Base-by-base conservation (phyloP, 441 rosid genomes). In the Erysimum cheiri region DNA sequence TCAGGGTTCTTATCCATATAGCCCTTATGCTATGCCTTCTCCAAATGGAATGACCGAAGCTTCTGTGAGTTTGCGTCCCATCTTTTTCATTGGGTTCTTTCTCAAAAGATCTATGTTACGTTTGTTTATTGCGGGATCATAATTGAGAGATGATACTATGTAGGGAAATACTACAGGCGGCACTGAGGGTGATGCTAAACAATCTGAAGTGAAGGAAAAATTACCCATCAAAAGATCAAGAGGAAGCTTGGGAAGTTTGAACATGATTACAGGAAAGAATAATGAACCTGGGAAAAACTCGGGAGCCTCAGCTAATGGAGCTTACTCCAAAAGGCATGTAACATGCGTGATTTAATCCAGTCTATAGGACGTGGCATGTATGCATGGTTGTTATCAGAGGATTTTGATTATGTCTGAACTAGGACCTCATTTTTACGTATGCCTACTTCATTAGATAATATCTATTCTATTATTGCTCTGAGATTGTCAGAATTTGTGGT, bases 161-260 rank as follows among this genome's bases (percentile, higher is more conserved):
- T 65, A 94, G 98, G 96, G 91, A 67, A 88, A 83, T 82, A 84
- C 91, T 74, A 87, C 89, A 70, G 85, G 90, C 35, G 78, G 78
- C 49, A 64, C 68, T 37, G 97, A 92, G 77, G 80, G 85, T 55
- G 98, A 92, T 76, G 86, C 86, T 43, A 94, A 85, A 78, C 89
- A 86, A 68, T 71, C 97, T 77, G 96, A 91, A 37, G 86, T 59
- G 63, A 94, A 94, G 83, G 98, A 94, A 79, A 94, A 94, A 67
- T 81, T 94, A 79, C 97, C 98, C 39, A 90, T 92, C 72, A 92
- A 94, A 87, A 88, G 98, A 81, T 94, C 98, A 10, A 92, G 86
- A 84, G 98, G 96, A 80, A 92, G 98, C 77, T 84, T 94, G 82
- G 98, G 98, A 73, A 94, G 96, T 79, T 82, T 94, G 80, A 94